Base-by-base conservation (phyloP, 345 rosid species). In the Barbarea vulgaris region DNA sequence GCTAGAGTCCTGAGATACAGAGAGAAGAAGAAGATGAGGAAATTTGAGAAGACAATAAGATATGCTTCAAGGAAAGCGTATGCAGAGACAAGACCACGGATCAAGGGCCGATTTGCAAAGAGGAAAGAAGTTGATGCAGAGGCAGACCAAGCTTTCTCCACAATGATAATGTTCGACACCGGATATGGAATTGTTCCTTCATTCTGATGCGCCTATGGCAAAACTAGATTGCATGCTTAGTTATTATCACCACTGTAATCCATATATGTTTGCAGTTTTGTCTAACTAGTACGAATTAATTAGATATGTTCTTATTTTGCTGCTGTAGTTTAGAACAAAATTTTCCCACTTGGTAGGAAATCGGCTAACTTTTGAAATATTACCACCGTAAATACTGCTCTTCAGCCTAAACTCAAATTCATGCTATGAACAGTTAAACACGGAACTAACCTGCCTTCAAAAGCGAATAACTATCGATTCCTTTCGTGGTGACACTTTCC, bases 51-150 rank as follows among this genome's bases (percentile, higher is more conserved):
- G 85, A 95, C 96, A 12, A 95, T 92, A 65, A 81, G 99, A 82
- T 92, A 95, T 80, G 99, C 99, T 47, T 95, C 97, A 11, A 87
- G 99, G 76, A 92, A 95, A 77, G 99, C 97, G 6, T 92, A 95
- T 53, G 97, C 97, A 50, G 97, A 92, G 74, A 87, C 84, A 41
- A 87, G 97, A 66, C 99, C 97, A 14, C 77, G 99, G 46, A 89
- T 95, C 85, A 95, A 95, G 75, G 97, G 99, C 34, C 83, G 97
- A 66, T 95, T 95, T 72, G 97, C 93, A 3, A 95, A 95, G 85
- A 87, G 96, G 72, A 84, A 84, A 2, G 85, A 90, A 50, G 80
- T 58, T 2, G 91, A 87, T 21, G 79, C 87, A 68, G 93, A 86
- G 78, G 88, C 84, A 19, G 89, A 90, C 28, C 86, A 81, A 68